These are phyloP conservation scores for Hanseniaspora vineae DNA, from an alignment of 805 yeast genomes.

Conservation along the genomic window DNA sequence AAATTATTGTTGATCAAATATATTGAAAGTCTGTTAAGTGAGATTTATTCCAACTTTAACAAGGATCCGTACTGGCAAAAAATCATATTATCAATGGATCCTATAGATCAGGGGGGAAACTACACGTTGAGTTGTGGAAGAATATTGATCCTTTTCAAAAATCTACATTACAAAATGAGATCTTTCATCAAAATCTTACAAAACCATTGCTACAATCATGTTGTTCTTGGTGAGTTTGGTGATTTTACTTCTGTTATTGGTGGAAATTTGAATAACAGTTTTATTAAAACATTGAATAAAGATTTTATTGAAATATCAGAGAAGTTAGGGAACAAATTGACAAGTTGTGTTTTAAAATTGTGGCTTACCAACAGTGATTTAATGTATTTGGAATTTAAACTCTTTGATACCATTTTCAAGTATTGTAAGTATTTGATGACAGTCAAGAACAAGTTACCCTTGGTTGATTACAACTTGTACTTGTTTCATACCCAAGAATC, in stretches of 20 bases:
- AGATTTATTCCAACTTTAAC: constrained; percentile 60
- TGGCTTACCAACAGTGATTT: constrained; percentile 12
- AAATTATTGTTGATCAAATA: constrained; percentile 52
- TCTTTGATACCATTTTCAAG: constrained; percentile 19
- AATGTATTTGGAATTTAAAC: constrained; percentile 18
- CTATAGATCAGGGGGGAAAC: constrained; percentile 19
- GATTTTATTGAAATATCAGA: constrained; percentile 1
- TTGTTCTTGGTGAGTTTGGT: neutral
- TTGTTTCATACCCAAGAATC: neutral
- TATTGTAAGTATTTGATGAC: constrained; percentile 21
- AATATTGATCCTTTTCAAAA: constrained; percentile 42
- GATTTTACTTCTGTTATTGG: neutral
- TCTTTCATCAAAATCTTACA: neutral
- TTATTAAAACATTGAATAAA: neutral
- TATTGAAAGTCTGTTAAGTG: constrained; percentile 44
- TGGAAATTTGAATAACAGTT: no score
- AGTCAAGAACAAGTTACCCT: constrained; percentile 33
- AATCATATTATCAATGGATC: constrained; percentile 27
- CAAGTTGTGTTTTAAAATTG: constrained; percentile 8
- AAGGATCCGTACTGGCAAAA: constrained; percentile 57
- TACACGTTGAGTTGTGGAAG: neutral
- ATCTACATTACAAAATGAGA: constrained; percentile 37
- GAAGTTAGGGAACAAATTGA: constrained; percentile 8
- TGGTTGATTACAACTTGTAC: neutral
- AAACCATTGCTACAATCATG: constrained; percentile 4